These are phyloP conservation scores for Backusella tuberculispora DNA, from an alignment of 192 early-diverging fungal genomes.

Conservation along the genomic window DNA sequence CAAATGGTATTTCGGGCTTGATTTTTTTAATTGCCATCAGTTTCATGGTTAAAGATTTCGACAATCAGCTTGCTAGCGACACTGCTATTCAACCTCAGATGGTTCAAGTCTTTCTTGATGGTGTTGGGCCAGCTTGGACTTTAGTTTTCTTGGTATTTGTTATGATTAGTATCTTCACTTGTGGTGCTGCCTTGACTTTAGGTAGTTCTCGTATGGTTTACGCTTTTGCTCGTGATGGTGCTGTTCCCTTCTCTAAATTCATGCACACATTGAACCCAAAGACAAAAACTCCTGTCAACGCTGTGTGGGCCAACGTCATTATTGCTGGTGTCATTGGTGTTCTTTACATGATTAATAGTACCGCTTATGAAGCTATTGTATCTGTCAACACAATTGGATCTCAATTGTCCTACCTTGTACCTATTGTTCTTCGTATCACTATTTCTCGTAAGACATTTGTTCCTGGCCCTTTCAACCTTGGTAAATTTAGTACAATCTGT, in stretches of 20 bases:
- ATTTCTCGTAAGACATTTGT: slow-evolving; percentile 48
- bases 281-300: slow-evolving; percentile 49
- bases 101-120: slow-evolving; percentile 51
- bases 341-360: slow-evolving; percentile 51
- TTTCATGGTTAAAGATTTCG: slow-evolving; percentile 48
- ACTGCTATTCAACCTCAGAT: slow-evolving; percentile 45
- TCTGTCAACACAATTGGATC: slow-evolving; percentile 61
- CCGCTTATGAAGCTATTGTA: slow-evolving; percentile 55
- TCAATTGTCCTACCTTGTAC: slow-evolving; percentile 53
- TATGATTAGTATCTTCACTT: slow-evolving; percentile 54
- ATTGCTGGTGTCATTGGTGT: slow-evolving; percentile 55
- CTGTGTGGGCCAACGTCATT: slow-evolving; percentile 57
- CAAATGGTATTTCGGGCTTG: slow-evolving; percentile 46
- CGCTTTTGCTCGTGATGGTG: slow-evolving; percentile 61
- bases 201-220: slow-evolving; percentile 60
- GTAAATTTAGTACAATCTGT: slow-evolving; percentile 42
- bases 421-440: slow-evolving; percentile 52
- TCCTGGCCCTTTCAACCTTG: slow-evolving; percentile 52
- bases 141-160: slow-evolving; percentile 51
- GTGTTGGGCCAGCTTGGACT: slow-evolving; percentile 50
- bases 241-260: slow-evolving; percentile 52
- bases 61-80: slow-evolving; percentile 37
- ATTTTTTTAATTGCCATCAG: slow-evolving; percentile 50
- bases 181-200: slow-evolving; percentile 48
- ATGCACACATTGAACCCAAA: slow-evolving; percentile 47